Evolutionary conservation across 768 basidiomycete species (phyloP), one percentile per base, ranked within the genome.

Genomic region (Macrolepiota fuliginosa): DNA sequence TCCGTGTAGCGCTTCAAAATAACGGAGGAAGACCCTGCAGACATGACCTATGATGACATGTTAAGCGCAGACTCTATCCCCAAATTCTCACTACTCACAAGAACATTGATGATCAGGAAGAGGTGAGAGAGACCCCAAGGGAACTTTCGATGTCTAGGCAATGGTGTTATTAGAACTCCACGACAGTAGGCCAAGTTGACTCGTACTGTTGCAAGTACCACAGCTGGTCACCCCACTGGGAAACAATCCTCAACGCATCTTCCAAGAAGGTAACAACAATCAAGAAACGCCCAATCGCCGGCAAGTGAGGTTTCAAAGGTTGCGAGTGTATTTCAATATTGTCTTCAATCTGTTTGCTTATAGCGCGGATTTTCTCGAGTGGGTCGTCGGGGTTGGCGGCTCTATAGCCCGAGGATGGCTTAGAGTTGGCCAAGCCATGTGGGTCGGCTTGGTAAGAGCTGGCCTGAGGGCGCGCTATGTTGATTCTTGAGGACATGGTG

Each of bases 191-290:
- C 56, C 47, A 55, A 47, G 40, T 36, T 29, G 59, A 40, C 40
- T 79, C 93, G 69, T 65, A 97, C 96, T 87, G 89, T 74, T 98
- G 93, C 69, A 99, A 81, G 75, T 98, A 99, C 94, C 96, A 99
- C 58, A 97, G 85, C 76, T 99, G 97, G 79, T 99, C 97, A 52
- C 85, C 73, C 94, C 95, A 98, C 73, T 98, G 96, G 2, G 94
- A 92, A 62, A 92, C 57, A 70, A 98, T 98, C 65, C 97, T 81
- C 69, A 96, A 75, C 9, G 97, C 93, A 72, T 99, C 97, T 81
- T 99, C 97, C 74, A 96, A 79, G 78, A 99, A 99, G 10, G 97
- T 99, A 45, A 97, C 94, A 56, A 99, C 94, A 74, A 98, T 98
- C 62, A 99, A 76, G 77, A 98, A 98, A 68, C 97, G 86, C 62